Conservation (phyloP, 2,329 filamentous ascomycete genomes). For the Penicillium sp. region DNA sequence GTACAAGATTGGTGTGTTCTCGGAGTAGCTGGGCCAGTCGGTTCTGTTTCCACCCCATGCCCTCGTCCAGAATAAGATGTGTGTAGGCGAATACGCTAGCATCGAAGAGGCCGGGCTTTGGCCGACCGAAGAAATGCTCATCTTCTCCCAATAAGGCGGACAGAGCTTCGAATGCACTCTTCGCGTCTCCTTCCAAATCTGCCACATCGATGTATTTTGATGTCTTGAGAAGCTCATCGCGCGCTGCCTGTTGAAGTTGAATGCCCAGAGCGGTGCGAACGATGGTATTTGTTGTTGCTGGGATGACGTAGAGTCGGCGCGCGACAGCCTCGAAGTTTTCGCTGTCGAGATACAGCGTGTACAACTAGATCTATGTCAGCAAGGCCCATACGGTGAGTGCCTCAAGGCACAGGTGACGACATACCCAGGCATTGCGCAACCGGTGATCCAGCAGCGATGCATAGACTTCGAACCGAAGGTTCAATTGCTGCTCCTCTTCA, state of each 20-base stretch:
- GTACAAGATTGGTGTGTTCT: slow-evolving; percentile 61
- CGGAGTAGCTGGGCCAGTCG: slow-evolving; percentile 58
- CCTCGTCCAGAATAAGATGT: slow-evolving; percentile 69
- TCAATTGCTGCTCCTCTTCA: slow-evolving; percentile 50
- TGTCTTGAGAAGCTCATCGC: slow-evolving; percentile 69
- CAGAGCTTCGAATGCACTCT: slow-evolving; percentile 62
- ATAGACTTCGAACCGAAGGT: slow-evolving; percentile 69
- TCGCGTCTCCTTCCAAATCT: slow-evolving; percentile 59
- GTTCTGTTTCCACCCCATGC: slow-evolving; percentile 63
- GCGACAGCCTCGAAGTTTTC: slow-evolving; percentile 66
- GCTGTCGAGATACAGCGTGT: slow-evolving; percentile 74
- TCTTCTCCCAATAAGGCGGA: slow-evolving; percentile 58
- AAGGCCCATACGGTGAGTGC: neutral
- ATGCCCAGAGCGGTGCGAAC: slow-evolving; percentile 63
- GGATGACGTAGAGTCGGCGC: slow-evolving; percentile 65
- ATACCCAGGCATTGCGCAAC: slow-evolving; percentile 82
- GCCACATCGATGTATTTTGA: slow-evolving; percentile 53
- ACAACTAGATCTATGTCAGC: slow-evolving; percentile 54
- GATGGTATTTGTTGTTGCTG: slow-evolving; percentile 58
- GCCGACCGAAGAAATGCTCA: slow-evolving; percentile 60
- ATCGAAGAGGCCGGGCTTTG: slow-evolving; percentile 72
- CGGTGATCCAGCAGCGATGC: slow-evolving; percentile 70
- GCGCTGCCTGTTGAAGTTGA: slow-evolving; percentile 71
- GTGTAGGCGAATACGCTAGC: slow-evolving; percentile 89
- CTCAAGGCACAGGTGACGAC: slow-evolving; percentile 20